Conservation (phyloP, 352 stramenopile genomes). For the Pythium oligandrum region DNA sequence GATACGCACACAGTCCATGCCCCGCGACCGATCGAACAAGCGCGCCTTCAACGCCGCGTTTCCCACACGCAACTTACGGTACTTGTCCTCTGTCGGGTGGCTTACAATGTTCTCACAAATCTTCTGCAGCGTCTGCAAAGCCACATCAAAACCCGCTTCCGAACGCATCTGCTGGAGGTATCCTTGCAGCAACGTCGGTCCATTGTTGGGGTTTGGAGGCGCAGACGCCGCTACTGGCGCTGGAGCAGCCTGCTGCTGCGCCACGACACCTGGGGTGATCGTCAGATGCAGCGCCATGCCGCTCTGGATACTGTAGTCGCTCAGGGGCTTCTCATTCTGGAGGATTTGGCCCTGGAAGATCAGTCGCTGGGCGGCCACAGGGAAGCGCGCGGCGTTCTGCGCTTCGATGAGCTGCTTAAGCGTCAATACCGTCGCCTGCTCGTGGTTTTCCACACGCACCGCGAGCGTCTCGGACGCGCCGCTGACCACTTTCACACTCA, state of each 20-base stretch:
- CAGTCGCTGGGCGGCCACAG: conserved; percentile 62
- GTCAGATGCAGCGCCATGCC: conserved; percentile 76
- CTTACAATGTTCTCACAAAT: conserved; percentile 78
- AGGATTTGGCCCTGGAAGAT: conserved; percentile 88
- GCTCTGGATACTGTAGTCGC: conserved; percentile 54
- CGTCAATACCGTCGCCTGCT: conserved; percentile 39
- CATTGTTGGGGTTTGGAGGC: conserved; percentile 6
- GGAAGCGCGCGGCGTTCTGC: conserved; percentile 51
- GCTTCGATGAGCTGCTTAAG: conserved; percentile 68
- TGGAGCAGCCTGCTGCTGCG: conserved; percentile 9
- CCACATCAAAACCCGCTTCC: conserved; percentile 38
- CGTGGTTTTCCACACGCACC: conserved; percentile 34
- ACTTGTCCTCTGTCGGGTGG: conserved; percentile 74
- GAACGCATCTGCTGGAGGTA: conserved; percentile 57
- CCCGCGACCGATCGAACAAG: conserved; percentile 53
- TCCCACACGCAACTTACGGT: conserved; percentile 60
- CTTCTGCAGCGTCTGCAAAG: conserved; percentile 69
- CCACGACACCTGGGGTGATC: conserved; percentile 28
- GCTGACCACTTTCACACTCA: conserved; percentile 72
- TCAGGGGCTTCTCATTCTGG: conserved; percentile 59
- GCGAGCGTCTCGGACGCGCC: conserved; percentile 50
- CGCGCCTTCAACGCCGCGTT: conserved; percentile 65
- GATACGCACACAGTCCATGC: conserved; percentile 52
- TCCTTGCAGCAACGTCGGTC: conserved; percentile 26
- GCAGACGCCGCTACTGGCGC: conserved; percentile 3